These are phyloP conservation scores for Sugiyamaella qingdaonensis DNA, from an alignment of 805 yeast genomes.

Conservation along the genomic window DNA sequence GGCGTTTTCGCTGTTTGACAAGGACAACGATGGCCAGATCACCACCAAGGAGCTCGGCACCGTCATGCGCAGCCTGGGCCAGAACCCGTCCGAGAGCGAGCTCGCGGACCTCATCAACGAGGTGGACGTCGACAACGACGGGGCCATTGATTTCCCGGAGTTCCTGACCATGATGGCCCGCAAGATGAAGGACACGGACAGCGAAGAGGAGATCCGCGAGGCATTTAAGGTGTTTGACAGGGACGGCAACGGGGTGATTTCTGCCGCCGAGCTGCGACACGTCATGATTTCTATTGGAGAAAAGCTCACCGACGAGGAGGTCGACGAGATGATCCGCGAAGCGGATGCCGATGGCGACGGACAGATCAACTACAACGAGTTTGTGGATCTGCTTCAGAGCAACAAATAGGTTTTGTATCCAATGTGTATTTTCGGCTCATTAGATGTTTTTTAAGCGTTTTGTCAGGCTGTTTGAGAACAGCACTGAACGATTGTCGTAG, in stretches of 20 bases:
- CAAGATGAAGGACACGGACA: slow-evolving; percentile 93
- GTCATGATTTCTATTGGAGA: slow-evolving; percentile 98
- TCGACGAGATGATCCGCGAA: slow-evolving; percentile 94
- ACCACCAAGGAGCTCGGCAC: slow-evolving; percentile 94
- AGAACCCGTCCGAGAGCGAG: slow-evolving; percentile 94
- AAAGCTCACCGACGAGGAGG: slow-evolving; percentile 93
- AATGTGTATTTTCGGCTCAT: too few species aligned
- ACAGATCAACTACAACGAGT: slow-evolving; percentile 94
- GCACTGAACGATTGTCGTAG: too few species aligned
- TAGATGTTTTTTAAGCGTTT: too few species aligned
- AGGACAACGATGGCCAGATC: slow-evolving; percentile 90
- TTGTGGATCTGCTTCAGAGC: slow-evolving; percentile 67
- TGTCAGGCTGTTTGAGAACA: too few species aligned
- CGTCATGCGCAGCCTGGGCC: slow-evolving; percentile 98
- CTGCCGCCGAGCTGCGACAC: slow-evolving; percentile 94
- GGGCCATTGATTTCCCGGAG: slow-evolving; percentile 77
- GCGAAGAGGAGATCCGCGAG: slow-evolving; percentile 94
- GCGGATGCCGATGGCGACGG: slow-evolving; percentile 86
- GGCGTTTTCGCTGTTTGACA: slow-evolving; percentile 95
- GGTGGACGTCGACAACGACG: slow-evolving; percentile 93
- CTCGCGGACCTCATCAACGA: slow-evolving; percentile 96
- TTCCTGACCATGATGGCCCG: slow-evolving; percentile 83
- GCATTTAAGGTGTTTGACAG: slow-evolving; percentile 96
- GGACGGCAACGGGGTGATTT: slow-evolving; percentile 92
- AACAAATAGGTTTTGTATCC: not conserved